Percentiles rank a stretch among this genome's conserved stretches.
These are phyloP conservation scores for Teratosphaeriaceae sp. DNA, from an alignment of 2,329 filamentous ascomycete species.

Conservation along the genomic window DNA sequence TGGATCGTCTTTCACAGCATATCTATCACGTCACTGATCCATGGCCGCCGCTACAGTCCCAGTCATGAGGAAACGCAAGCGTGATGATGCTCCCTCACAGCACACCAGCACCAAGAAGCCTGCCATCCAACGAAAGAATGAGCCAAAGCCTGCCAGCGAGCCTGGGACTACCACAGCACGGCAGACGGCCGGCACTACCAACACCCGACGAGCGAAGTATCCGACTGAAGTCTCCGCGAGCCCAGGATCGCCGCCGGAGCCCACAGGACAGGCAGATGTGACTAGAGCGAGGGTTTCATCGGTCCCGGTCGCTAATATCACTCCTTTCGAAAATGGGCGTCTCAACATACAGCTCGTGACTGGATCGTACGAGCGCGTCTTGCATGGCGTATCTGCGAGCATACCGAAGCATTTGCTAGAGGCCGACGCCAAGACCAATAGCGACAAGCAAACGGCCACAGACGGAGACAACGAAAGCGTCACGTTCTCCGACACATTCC, in stretches of 20 bases:
- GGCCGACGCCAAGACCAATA: conserved; percentile 9
- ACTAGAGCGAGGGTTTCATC: no score
- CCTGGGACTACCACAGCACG: no score
- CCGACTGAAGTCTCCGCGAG: no score
- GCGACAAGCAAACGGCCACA: conserved; percentile 8
- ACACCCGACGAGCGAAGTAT: no score
- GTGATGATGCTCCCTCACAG: background rate
- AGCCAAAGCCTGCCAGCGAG: background rate
- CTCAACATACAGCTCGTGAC: conserved; percentile 80
- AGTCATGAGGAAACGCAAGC: conserved; percentile 10
- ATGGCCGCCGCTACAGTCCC: conserved; percentile 6
- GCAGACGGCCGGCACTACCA: no score
- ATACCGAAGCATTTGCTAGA: conserved; percentile 41
- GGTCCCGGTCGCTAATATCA: background rate
- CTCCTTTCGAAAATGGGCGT: conserved; percentile 7
- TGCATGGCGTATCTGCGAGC: conserved; percentile 83
- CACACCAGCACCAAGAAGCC: background rate
- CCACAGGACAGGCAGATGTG: no score
- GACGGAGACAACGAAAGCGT: conserved; percentile 30
- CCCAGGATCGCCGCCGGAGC: no score
- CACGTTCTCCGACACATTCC: conserved; percentile 83
- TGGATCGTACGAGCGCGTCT: conserved; percentile 86
- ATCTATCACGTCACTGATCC: no score
- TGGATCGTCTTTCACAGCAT: no score
- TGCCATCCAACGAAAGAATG: background rate